Base-by-base conservation (phyloP, 768 basidiomycete species). In the Trametes meyenii region DNA sequence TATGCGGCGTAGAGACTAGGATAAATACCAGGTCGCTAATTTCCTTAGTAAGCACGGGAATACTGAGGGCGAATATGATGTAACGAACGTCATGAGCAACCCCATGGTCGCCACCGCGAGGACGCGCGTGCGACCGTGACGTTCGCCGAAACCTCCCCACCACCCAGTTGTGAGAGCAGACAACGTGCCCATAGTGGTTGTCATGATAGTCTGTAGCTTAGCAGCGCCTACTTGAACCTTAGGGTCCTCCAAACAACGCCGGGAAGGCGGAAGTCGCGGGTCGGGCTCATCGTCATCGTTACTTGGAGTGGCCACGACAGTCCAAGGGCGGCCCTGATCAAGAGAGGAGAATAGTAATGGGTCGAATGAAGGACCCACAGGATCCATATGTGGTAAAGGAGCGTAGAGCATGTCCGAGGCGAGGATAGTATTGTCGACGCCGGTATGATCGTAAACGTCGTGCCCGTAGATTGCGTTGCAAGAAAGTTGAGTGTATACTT, bases 61-160 rank as follows among this genome's bases (percentile, higher is more conserved):
- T 33, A 46, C 50, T 17, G n/a, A 24, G 26, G 73, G 21, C 65
- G 79, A 74, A 56, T 75, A 19, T 50, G 36, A 67, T 6, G 14
- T 80, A 74, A 76, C 85, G 58, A 68, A 92, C 94, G 88, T 90
- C 65, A 84, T 73, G 55, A 92, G 78, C 1, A 94, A 79, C 16
- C 94, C 93, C 19, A 86, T 62, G 6, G 89, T 78, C 39, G 88
- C 82, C 16, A 85, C 72, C 2, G 83, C 82, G 58, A 96, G 83
- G 45, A 96, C 83, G 24, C 81, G 82, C 50, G 88, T 94, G 38
- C 94, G 82, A 11, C 94, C 94, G 64, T 86, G 76, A 10, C 79
- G 74, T 71, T 96, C 94, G 11, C 90, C 88, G 43, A 87, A 83
- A 50, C 85, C 82, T 53, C 91, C 91, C 94, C 94, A 97, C 76